Evolutionary conservation across 306 rosid genomes (phyloP), one percentile per base, ranked within the genome.

Genomic region (Trichosanthes cucumerina): DNA sequence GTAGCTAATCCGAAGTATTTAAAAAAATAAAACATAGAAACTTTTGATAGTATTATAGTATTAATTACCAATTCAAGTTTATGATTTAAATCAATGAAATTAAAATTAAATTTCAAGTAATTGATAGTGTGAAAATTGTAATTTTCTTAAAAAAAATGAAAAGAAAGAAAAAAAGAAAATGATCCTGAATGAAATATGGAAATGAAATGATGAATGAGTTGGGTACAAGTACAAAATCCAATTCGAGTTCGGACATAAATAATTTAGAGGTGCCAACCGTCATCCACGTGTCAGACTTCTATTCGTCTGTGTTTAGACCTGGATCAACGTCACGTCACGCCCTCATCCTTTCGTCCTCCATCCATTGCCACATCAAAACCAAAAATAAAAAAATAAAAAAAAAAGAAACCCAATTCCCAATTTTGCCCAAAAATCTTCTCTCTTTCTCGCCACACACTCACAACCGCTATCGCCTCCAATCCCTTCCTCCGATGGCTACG

Each of bases 401-500:
- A 3, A 28, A 28, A 28, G 2, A 72, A 21, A 9, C 47, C 44
- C 68, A 16, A 8, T 23, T 24, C 6, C 53, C 15, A 9, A 47
- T 13, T 23, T 24, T 43, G 10, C 57, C 62, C 59, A 28, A 52
- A 15, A 54, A 1, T 3, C 44, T 33, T 47, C 57, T 39, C 72
- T 74, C 73, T 23, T 68, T 31, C 79, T 16, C 76, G 70, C 57
- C 57, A 15, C 76, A 2, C 24, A 36, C 59, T 72, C 77, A 3
- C 77, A 72, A 31, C 39, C 59, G 14, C 38, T 23, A 3, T 46
- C 3, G 81, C 84, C 88, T 82, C 38, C 72, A 79, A 88, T 85
- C 83, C 82, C 84, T 88, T 81, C 74, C 90, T 80, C 53, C 86
- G 21, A 95, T 95, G 99, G 96, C 97, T 41, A 84, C 91, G 69